phyloP scores from a whole-genome alignment of 257 asterid genomes.

The Leonotis leonurus region DNA sequence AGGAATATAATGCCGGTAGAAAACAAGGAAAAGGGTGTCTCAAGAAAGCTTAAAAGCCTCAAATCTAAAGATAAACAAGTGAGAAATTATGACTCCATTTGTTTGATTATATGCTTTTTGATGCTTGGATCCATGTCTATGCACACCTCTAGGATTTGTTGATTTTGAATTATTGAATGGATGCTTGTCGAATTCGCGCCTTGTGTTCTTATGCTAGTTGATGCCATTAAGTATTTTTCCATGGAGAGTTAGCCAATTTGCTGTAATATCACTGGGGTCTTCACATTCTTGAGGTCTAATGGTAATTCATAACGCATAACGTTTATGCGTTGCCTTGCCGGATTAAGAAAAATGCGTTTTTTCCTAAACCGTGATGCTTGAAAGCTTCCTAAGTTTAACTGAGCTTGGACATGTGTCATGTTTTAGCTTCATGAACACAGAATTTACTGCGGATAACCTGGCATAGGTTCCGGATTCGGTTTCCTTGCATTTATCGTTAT shows the following conservation, averaged over 20 bases:
- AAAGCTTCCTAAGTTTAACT: constrained; percentile 3
- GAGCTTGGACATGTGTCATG: not conserved
- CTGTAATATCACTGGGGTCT: not conserved
- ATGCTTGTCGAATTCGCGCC: not conserved
- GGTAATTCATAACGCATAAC: not conserved
- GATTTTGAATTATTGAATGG: constrained; percentile 9
- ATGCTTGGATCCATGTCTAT: constrained; percentile 22
- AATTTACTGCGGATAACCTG: not conserved
- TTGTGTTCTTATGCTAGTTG: constrained; percentile 1
- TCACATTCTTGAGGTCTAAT: constrained; percentile 8
- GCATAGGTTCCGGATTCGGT: not conserved
- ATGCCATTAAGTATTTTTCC: not conserved
- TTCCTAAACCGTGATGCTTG: not conserved
- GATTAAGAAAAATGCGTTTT: not conserved
- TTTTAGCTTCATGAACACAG: not conserved
- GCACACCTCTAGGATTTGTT: not conserved
- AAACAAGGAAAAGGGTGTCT: constrained; percentile 29
- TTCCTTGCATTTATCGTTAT: not conserved
- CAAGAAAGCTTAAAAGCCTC: constrained; percentile 27
- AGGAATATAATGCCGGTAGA: constrained; percentile 22
- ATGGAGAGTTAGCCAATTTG: constrained; percentile 7
- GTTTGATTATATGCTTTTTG: not conserved
- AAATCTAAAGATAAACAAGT: constrained; percentile 56
- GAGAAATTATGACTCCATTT: constrained; percentile 8
- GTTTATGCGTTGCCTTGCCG: not conserved